Percentiles rank a stretch among this genome's conserved stretches.
These are phyloP conservation scores for Saposhnikovia divaricata DNA, from an alignment of 129 eudicot genomes.

Conservation along the genomic window DNA sequence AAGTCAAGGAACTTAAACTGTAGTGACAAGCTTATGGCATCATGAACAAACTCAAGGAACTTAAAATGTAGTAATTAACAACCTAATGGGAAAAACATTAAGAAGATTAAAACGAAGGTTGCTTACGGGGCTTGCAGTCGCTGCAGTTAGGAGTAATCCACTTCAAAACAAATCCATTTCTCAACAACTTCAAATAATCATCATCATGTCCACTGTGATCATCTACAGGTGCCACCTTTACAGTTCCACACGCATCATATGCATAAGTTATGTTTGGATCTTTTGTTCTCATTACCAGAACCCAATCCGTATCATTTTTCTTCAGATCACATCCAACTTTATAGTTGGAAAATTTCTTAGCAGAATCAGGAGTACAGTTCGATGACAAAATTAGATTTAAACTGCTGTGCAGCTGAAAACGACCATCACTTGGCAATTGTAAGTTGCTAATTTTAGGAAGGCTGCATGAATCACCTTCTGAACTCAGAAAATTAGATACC, in stretches of 20 bases:
- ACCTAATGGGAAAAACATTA: neutral
- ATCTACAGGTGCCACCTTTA: constrained; percentile 14
- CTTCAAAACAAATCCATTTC: constrained; percentile 26
- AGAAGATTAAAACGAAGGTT: neutral
- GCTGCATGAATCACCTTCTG: neutral
- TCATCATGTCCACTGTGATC: neutral
- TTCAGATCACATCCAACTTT: constrained; percentile 10
- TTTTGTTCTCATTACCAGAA: constrained; percentile 8
- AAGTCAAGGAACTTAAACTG: neutral
- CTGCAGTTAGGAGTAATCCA: constrained; percentile 28
- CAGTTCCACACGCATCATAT: neutral
- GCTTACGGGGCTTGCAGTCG: constrained; percentile 21
- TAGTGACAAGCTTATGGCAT: too few relatives aligned
- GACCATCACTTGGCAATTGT: neutral
- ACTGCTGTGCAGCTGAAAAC: neutral
- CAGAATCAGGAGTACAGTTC: constrained; percentile 1
- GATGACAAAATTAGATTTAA: constrained; percentile 15
- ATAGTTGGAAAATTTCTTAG: neutral
- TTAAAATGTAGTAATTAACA: neutral
- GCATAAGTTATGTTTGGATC: constrained; percentile 14
- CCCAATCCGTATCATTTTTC: neutral
- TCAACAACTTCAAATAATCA: constrained; percentile 12
- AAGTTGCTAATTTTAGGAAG: constrained; percentile 12
- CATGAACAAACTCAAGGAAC: too few relatives aligned
- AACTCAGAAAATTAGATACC: neutral